Base-by-base conservation (phyloP, 1,284 basidiomycete genomes). In the Pseudozyma sp. region DNA sequence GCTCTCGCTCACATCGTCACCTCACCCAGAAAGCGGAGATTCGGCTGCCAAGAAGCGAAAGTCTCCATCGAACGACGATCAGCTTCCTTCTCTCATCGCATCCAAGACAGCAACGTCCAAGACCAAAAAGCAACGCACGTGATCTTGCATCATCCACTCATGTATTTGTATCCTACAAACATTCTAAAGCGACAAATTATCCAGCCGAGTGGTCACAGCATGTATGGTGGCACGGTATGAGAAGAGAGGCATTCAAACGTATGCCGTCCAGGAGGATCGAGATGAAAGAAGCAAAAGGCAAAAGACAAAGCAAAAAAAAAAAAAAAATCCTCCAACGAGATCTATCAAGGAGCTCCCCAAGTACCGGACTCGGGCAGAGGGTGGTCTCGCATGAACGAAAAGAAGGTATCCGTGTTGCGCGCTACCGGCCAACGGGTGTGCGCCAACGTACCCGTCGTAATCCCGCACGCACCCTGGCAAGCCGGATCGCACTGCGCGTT, bases 51-150 rank as follows among this genome's bases (percentile, higher is more conserved):
- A 61, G 45, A 68, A 68, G 44, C 65, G 65, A 33, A 68, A 61
- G 16, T 46, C 56, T 16, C 37, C 33, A 1, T 43, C 51, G 6
- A 9, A 14, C 13, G 49, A 55, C 9, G 44, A 57, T 0, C 16
- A 40, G 1, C 6, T 16, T 30, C 13, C 24, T 11, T 14, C 24
- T 6, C 11, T 35, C n/a, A 5, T 45, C 17, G 5, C 45, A 4
- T 2, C 46, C 3, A 48, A 67, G 47, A 10, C 17, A 11, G 7
- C 13, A 0, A 53, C 47, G 19, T 16, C 48, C 6, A 57, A 61
- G 33, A 56, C 3, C 34, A 68, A 68, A 37, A 68, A 68, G 58
- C 58, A 53, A 55, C 33, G 58, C 19, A 57, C 34, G 4, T 68
- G 57, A 42, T 35, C 24, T 17, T 30, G 30, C 16, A 13, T 30